Evolutionary conservation across 306 rosid genomes (phyloP), one percentile per base, ranked within the genome.

Genomic region (Cucumis melo): DNA sequence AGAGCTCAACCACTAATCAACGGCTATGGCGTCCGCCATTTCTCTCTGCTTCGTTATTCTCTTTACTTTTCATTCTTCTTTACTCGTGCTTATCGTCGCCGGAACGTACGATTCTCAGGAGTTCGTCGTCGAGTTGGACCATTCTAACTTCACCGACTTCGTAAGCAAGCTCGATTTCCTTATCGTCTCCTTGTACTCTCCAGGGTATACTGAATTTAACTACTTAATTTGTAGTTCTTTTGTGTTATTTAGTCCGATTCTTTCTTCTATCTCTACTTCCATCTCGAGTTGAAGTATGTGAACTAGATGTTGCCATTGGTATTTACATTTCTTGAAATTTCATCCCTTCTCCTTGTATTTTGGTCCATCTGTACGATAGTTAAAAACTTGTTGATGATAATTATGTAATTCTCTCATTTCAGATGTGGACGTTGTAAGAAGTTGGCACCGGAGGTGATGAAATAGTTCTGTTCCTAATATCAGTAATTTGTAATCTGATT

Each of bases 351-450:
- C 29, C 29, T 27, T 27, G 29, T 27, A 27, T 27, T 27, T 27
- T 27, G 1, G 29, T 27, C 29, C 2, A 27, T 27, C 29, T 27
- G 38, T 75, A 50, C 0, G 29, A 6, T 24, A 13, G 19, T 6
- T 1, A 24, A 57, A 57, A 5, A 10, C 29, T 19, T 36, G 41
- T 58, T 51, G 6, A 10, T 19, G 17, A 38, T 44, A 34, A 16
- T 32, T n/a, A 6, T 68, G 6, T 21, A 0, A n/a, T n/a, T 41
- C 44, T 68, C 34, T 46, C 34, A 34, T 58, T 81, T 60, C 78
- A 94, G 99, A 92, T 94, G 99, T 88, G 96, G 99, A 46, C 93
- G 85, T 88, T 94, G 99, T 78, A 84, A 89, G 95, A 86, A 79
- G 68, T 95, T 94, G 44, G 93, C 92, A 63, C 99, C 96, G 5